These are phyloP conservation scores for Trametes punicea DNA, from an alignment of 768 basidiomycete genomes.

Conservation along the genomic window DNA sequence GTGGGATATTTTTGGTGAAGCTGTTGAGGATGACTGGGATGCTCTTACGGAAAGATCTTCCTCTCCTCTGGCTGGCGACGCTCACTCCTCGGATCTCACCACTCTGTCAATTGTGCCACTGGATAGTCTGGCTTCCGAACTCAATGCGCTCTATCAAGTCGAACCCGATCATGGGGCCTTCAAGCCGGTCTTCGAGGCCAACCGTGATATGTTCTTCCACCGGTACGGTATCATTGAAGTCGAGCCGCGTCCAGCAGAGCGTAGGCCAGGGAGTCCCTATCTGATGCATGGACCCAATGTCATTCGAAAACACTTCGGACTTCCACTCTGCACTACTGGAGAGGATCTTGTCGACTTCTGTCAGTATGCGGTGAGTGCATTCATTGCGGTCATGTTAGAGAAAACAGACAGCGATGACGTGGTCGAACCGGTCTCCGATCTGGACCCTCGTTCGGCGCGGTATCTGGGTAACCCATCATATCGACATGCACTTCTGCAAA, in stretches of 20 bases:
- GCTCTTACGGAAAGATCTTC: too few relatives aligned
- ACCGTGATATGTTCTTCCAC: not conserved
- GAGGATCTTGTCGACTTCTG: not conserved
- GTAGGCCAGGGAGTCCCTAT: not conserved
- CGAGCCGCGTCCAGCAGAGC: not conserved
- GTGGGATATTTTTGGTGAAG: not conserved
- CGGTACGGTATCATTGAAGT: not conserved
- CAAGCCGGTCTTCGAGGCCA: slow-evolving; percentile 1
- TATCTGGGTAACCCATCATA: not conserved
- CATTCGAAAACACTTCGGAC: not conserved
- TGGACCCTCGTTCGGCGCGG: not conserved
- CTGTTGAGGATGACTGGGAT: too few relatives aligned
- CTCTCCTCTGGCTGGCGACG: too few relatives aligned
- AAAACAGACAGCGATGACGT: not conserved
- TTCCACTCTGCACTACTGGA: not conserved
- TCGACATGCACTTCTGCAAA: not conserved
- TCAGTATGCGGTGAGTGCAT: not conserved
- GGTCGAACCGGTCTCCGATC: not conserved
- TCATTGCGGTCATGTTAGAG: not conserved
- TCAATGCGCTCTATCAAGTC: not conserved
- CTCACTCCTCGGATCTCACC: too few relatives aligned
- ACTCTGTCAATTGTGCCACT: too few relatives aligned
- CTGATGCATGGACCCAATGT: not conserved
- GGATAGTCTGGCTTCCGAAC: slow-evolving; percentile 1
- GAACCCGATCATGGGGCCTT: not conserved